A percentile compares a stretch with the other conserved stretches of the same genome.
Conservation (phyloP, 2,329 filamentous ascomycete species). For the Phialophora macrospora region DNA sequence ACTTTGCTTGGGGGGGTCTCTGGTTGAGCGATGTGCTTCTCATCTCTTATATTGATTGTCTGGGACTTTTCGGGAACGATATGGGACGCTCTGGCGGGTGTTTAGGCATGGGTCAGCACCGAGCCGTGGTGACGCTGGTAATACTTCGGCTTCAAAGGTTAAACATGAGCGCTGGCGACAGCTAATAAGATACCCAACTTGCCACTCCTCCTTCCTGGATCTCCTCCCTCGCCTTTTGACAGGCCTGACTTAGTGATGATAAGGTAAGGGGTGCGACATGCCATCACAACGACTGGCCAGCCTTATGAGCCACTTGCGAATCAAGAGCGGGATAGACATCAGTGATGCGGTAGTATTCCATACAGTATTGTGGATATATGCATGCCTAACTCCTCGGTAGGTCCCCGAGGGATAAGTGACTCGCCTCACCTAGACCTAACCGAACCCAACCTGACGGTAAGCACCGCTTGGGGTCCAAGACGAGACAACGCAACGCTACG, state of each 20-base stretch:
- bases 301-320: too few species aligned
- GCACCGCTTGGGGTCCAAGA: too few species aligned
- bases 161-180: background rate
- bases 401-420: too few species aligned
- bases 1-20: background rate
- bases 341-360: too few species aligned
- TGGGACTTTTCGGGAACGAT: background rate
- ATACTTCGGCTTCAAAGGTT: constrained; percentile 1
- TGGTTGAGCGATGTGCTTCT: background rate
- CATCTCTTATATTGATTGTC: background rate
- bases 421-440: too few species aligned
- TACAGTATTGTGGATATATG: too few species aligned
- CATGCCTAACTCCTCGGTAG: too few species aligned
- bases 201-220: background rate
- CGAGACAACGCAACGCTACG: too few species aligned
- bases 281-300: too few species aligned
- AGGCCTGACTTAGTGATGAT: background rate
- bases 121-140: background rate
- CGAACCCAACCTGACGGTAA: too few species aligned
- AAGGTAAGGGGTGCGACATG: too few species aligned
- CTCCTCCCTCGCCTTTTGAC: background rate
- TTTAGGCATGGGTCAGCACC: background rate
- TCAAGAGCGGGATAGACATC: too few species aligned
- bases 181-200: background rate
- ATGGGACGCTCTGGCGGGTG: background rate